phyloP scores from a whole-genome alignment of 139 green algal genomes.

The Axilococcus clingmanii region DNA sequence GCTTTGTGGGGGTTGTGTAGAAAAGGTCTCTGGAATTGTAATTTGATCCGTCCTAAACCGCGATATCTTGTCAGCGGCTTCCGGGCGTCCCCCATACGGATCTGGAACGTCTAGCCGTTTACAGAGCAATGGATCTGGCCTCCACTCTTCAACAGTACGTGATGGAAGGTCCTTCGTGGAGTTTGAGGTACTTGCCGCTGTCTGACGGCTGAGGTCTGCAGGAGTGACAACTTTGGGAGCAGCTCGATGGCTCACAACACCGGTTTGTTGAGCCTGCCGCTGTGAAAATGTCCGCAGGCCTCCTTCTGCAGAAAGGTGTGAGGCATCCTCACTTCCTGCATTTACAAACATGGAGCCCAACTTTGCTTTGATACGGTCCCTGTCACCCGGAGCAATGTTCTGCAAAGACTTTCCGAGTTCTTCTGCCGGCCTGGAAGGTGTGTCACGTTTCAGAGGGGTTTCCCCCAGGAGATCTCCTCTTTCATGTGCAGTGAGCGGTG shows the following conservation, averaged over 20 bases:
- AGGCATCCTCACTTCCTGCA: slow-evolving; percentile 26
- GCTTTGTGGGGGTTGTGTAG: background rate
- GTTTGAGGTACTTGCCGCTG: background rate
- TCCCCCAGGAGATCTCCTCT: slow-evolving; percentile 54
- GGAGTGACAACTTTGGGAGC: background rate
- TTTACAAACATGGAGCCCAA: slow-evolving; percentile 52
- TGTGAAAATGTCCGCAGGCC: background rate
- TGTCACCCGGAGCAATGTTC: slow-evolving; percentile 39
- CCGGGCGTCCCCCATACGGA: slow-evolving; percentile 51
- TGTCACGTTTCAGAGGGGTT: slow-evolving; percentile 27
- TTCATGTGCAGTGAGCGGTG: slow-evolving; percentile 47
- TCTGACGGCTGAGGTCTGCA: background rate
- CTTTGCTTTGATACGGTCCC: slow-evolving; percentile 31
- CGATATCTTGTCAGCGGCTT: slow-evolving; percentile 27
- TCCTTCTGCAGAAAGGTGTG: slow-evolving; percentile 25
- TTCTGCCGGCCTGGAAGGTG: slow-evolving; percentile 2
- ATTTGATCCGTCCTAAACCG: slow-evolving; percentile 56
- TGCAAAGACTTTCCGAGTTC: slow-evolving; percentile 8
- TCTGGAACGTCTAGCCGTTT: slow-evolving; percentile 84
- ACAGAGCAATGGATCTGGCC: slow-evolving; percentile 81
- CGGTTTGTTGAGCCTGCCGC: slow-evolving; percentile 8
- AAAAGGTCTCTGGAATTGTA: slow-evolving; percentile 43
- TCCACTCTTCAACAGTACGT: slow-evolving; percentile 61
- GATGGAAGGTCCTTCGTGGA: slow-evolving; percentile 10
- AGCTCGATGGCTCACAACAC: background rate